Evolutionary conservation across 805 yeast species (phyloP), one percentile per base, ranked within the genome.

Genomic region (Wickerhamiella hasegawae): DNA sequence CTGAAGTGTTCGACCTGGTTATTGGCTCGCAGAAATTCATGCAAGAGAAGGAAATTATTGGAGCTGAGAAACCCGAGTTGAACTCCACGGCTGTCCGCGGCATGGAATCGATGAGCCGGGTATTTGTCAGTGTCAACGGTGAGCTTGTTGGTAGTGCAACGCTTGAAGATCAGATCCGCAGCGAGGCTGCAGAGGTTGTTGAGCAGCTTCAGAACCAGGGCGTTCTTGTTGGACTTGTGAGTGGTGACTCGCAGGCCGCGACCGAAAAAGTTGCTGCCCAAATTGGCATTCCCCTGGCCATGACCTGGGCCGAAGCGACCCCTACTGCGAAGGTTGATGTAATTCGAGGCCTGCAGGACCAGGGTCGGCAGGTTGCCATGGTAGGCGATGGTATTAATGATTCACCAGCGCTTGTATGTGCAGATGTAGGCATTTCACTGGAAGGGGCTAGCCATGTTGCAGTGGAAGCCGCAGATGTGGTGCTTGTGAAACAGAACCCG

Each of bases 311-410:
- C 32, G 82, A 75, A 40, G 72, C 82, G 2, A 62, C 77, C 1
- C 97, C 97, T 0, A 60, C 66, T 12, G 78, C 76, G 36, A 90
- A 90, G 56, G 74, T 81, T 37, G 66, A 66, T 21, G 64, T 82
- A 23, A 72, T 90, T 17, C 57, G 59, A 23, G 29, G 33, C 3
- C 36, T 47, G 28, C 62, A 65, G 33, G 58, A 82, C 37, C 80
- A 76, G 48, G 54, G 50, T 12, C 35, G 39, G 10, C 33, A 30
- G n/a, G 76, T 90, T 28, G 87, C 85, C 4, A 84, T 92, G 64
- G 76, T 90, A 17, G 99, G 99, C 26, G 99, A 90, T 58, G 99
- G 99, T 40, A 81, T 90, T 45, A 90, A 90, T 55, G 99, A 90
- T 53, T 93, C 97, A 0, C 96, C 98, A 0, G 97, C 97, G 0